Percentiles rank a stretch among this genome's conserved stretches.
These are phyloP conservation scores for Solanum megistacrolobum DNA, from an alignment of 257 asterid species.

Conservation along the genomic window DNA sequence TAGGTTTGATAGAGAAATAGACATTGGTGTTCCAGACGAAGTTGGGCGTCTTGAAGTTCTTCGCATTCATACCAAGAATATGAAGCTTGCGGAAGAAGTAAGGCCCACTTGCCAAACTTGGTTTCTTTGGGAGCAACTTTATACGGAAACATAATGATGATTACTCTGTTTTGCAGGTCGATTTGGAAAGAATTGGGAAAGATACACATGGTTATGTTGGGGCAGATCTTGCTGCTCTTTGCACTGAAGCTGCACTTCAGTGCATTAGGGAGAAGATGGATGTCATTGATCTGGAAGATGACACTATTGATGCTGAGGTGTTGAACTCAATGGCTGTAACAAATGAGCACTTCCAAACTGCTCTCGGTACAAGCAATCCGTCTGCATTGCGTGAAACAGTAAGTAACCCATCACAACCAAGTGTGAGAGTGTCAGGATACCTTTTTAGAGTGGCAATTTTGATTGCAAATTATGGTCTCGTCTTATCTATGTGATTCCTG, in stretches of 20 bases:
- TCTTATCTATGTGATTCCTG: neutral
- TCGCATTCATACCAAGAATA: slow-evolving; percentile 52
- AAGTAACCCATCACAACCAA: slow-evolving; percentile 1
- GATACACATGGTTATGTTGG: slow-evolving; percentile 52
- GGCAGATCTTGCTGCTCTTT: slow-evolving; percentile 55
- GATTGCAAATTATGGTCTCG: neutral
- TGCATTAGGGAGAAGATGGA: slow-evolving; percentile 59
- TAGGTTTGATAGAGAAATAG: slow-evolving; percentile 56
- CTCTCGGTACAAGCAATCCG: slow-evolving; percentile 52
- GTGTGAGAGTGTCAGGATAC: neutral
- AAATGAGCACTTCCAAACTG: slow-evolving; percentile 46
- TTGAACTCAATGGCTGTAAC: slow-evolving; percentile 53
- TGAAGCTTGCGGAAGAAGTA: slow-evolving; percentile 53
- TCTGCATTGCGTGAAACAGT: slow-evolving; percentile 54
- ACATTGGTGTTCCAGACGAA: slow-evolving; percentile 59
- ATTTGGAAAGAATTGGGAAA: slow-evolving; percentile 38
- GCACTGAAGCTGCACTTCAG: slow-evolving; percentile 60
- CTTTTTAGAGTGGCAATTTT: neutral
- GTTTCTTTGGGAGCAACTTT: neutral
- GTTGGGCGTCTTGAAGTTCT: slow-evolving; percentile 56
- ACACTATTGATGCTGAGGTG: slow-evolving; percentile 47
- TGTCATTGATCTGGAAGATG: slow-evolving; percentile 54
- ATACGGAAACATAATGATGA: neutral
- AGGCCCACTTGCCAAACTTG: neutral
- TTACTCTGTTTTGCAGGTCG: slow-evolving; percentile 27